These are phyloP conservation scores for Phytophthora rubi DNA, from an alignment of 352 stramenopile species.

Conservation along the genomic window DNA sequence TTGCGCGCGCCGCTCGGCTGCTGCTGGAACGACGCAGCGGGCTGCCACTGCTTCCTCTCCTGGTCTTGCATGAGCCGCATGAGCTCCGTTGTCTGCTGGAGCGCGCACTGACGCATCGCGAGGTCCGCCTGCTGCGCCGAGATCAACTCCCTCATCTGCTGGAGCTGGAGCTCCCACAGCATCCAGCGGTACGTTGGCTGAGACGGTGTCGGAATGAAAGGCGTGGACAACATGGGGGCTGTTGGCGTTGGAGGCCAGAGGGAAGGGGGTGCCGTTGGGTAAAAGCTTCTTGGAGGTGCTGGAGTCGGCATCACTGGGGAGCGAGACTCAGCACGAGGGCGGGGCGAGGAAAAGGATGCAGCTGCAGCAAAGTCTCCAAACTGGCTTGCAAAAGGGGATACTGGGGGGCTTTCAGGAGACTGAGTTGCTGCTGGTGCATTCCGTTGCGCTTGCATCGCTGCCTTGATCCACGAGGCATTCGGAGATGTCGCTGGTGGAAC, in stretches of 20 bases:
- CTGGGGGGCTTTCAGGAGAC: slow-evolving; percentile 1
- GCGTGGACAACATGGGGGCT: neutral
- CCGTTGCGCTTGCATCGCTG: slow-evolving; percentile 14
- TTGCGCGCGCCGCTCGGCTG: neutral
- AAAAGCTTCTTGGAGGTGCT: neutral
- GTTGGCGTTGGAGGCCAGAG: slow-evolving; percentile 8
- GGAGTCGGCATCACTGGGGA: neutral
- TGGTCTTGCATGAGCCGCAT: slow-evolving; percentile 27
- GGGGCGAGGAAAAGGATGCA: neutral
- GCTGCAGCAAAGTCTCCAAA: slow-evolving; percentile 4
- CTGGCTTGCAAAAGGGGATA: neutral
- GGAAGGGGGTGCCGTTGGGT: neutral
- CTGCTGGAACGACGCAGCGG: slow-evolving; percentile 1
- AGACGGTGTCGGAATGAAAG: slow-evolving; percentile 7
- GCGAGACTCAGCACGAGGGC: slow-evolving; percentile 1
- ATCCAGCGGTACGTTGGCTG: slow-evolving; percentile 23
- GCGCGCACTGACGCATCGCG: slow-evolving; percentile 18
- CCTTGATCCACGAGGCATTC: slow-evolving; percentile 29
- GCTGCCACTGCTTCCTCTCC: slow-evolving; percentile 13
- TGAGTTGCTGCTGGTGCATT: neutral
- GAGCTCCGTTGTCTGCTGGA: slow-evolving; percentile 27
- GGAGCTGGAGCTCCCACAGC: slow-evolving; percentile 29
- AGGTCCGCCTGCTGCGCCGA: slow-evolving; percentile 28
- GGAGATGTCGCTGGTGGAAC: slow-evolving; percentile 21
- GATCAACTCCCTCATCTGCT: slow-evolving; percentile 25